Evolutionary conservation across 257 asterid genomes (phyloP), one percentile per base, ranked within the genome.

Genomic region (Solanum ossicruentum): DNA sequence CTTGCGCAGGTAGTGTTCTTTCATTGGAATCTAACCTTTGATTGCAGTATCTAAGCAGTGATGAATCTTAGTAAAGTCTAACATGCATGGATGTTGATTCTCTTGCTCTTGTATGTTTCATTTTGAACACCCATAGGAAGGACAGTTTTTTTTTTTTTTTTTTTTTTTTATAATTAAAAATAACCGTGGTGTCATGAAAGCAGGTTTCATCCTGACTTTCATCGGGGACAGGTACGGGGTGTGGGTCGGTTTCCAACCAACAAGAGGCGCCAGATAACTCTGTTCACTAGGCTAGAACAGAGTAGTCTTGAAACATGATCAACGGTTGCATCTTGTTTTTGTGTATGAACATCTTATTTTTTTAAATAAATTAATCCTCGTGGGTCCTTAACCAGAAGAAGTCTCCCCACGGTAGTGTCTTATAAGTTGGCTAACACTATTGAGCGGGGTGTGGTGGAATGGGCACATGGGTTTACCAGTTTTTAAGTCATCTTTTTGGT

Each of bases 1-100:
- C 99, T 97, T 85, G 94, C 98, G 3, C 92, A 95, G 98, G 99
- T 97, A 86, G 26, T 83, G 86, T 85, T 84, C 88, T 80, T 81
- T 7, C 65, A 7, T 83, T 21, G 69, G 58, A 57, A 20, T 20
- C 45, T 83, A 67, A 47, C 81, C 69, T 17, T 66, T 54, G 61
- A 66, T 51, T 45, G 15, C 23, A 55, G 57, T 12, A 36, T 60
- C 49, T 83, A 10, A 67, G 17, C 10, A 17, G 28, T 10, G 60
- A 26, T 51, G 63, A 23, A 83, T 55, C 65, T 65, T 63, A 63
- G 78, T 60, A 58, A 15, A 52, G 52, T 65, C 4, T 8, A 26
- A 45, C 32, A 82, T 82, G 55, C 56, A 82, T 63, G 78, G 45
- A 13, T 51, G 58, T 82, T 82, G 85, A 20, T 82, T 23, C 52